Conservation (phyloP, 768 basidiomycete genomes). For the Kwoniella dejecticola region DNA sequence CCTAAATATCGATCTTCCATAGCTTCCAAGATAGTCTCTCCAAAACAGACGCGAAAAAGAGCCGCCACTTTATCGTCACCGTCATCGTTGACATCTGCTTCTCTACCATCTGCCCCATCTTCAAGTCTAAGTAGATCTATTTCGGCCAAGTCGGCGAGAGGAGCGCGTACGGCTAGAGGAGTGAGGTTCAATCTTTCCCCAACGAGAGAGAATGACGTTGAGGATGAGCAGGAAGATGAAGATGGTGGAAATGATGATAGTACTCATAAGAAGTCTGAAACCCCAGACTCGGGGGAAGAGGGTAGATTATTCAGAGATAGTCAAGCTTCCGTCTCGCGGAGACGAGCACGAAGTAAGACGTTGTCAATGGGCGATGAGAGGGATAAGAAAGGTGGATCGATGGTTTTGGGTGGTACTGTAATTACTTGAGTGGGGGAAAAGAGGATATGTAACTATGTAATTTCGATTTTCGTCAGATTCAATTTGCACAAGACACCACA, state of each 20-base stretch:
- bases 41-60: conserved; percentile 8
- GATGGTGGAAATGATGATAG: conserved; percentile 1
- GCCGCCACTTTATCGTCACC: background rate
- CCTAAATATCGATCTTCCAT: background rate
- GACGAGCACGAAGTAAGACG: background rate
- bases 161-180: conserved; percentile 12
- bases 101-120: background rate
- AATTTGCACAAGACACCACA: too few relatives aligned
- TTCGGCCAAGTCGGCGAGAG: conserved; percentile 1
- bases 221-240: background rate
- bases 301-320: background rate
- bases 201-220: too few relatives aligned
- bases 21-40: too few relatives aligned
- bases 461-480: background rate
- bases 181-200: conserved; percentile 35
- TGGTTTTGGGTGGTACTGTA: conserved; percentile 24
- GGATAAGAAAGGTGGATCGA: background rate
- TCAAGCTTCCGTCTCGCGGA: background rate
- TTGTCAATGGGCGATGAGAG: background rate
- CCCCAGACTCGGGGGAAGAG: background rate
- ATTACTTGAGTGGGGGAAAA: conserved; percentile 23
- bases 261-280: conserved; percentile 4
- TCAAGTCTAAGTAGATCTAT: conserved; percentile 10
- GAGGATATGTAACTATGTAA: conserved; percentile 1
- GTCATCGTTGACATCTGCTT: background rate